Conservation (phyloP, 2,329 filamentous ascomycete species). For the Colletotrichum euphorbiae region DNA sequence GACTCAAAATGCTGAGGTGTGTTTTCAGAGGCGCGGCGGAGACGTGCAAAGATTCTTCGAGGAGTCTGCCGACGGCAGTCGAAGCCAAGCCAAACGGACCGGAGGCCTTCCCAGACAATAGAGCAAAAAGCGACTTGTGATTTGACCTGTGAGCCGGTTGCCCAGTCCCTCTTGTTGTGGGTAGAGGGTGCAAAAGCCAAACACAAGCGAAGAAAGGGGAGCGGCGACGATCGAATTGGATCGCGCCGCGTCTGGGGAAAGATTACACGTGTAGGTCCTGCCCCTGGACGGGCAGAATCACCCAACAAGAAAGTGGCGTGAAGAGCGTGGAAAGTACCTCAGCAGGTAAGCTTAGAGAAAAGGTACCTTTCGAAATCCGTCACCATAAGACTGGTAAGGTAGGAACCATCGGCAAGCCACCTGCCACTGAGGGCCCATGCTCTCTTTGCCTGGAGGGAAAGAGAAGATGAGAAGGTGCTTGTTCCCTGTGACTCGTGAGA, state of each 20-base stretch:
- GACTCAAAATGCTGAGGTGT: neutral
- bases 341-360: neutral
- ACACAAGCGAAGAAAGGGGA: slow-evolving; percentile 32
- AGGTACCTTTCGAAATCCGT: slow-evolving; percentile 5
- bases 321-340: neutral
- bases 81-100: slow-evolving; percentile 2
- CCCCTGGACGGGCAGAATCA: slow-evolving; percentile 10
- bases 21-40: slow-evolving; percentile 12
- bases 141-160: slow-evolving; percentile 23
- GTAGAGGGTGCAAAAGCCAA: slow-evolving; percentile 18
- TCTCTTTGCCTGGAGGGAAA: neutral
- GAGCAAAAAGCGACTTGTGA: slow-evolving; percentile 7
- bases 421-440: neutral
- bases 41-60: slow-evolving; percentile 17
- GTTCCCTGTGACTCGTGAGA: slow-evolving; percentile 27
- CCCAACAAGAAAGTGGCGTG: neutral
- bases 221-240: slow-evolving; percentile 37
- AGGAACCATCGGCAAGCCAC: slow-evolving; percentile 6
- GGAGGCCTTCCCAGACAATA: neutral
- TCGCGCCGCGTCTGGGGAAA: slow-evolving; percentile 38
- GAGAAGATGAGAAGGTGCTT: neutral
- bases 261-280: slow-evolving; percentile 30
- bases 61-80: neutral
- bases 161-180: slow-evolving; percentile 30
- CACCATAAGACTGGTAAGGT: slow-evolving; percentile 10